Evolutionary conservation across 2,329 filamentous ascomycete species (phyloP).

Genomic region (Daldinia sp.): DNA sequence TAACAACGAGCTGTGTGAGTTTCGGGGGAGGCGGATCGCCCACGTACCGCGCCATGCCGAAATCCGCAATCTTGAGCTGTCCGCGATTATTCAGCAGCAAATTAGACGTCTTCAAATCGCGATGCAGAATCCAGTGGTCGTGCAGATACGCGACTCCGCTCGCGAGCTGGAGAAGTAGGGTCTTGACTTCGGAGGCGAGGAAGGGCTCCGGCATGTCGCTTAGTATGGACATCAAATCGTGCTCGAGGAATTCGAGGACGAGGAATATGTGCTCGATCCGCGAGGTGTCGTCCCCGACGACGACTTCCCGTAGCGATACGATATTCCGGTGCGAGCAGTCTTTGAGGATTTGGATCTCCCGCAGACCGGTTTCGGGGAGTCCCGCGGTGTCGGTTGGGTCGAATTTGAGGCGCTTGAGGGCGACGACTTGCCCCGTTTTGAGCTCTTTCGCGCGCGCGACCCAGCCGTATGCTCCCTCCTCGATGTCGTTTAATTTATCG

Average conservation of each 20-base stretch:
- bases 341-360: slow-evolving; percentile 91
- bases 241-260: slow-evolving; percentile 97
- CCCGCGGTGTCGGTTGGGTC: slow-evolving; percentile 76
- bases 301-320: slow-evolving; percentile 82
- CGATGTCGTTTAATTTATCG: slow-evolving; percentile 93
- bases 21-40: slow-evolving; percentile 76
- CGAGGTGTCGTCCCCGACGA: slow-evolving; percentile 67
- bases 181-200: slow-evolving; percentile 90
- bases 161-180: slow-evolving; percentile 82
- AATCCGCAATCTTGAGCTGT: slow-evolving; percentile 94
- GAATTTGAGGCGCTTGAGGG: slow-evolving; percentile 92
- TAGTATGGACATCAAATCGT: slow-evolving; percentile 92
- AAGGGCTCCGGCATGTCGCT: slow-evolving; percentile 96
- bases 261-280: slow-evolving; percentile 75
- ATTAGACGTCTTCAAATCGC: slow-evolving; percentile 93
- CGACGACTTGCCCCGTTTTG: slow-evolving; percentile 80
- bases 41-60: slow-evolving; percentile 94
- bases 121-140: slow-evolving; percentile 88
- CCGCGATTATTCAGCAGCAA: slow-evolving; percentile 95
- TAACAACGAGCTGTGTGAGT: slow-evolving; percentile 92
- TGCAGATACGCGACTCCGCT: slow-evolving; percentile 87
- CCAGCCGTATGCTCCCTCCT: slow-evolving; percentile 96
- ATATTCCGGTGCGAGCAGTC: slow-evolving; percentile 84
- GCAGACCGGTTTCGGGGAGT: slow-evolving; percentile 88
- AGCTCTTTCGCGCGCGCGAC: slow-evolving; percentile 84